Conservation (phyloP, 2,329 filamentous ascomycete species). For the Penicillium sp. region DNA sequence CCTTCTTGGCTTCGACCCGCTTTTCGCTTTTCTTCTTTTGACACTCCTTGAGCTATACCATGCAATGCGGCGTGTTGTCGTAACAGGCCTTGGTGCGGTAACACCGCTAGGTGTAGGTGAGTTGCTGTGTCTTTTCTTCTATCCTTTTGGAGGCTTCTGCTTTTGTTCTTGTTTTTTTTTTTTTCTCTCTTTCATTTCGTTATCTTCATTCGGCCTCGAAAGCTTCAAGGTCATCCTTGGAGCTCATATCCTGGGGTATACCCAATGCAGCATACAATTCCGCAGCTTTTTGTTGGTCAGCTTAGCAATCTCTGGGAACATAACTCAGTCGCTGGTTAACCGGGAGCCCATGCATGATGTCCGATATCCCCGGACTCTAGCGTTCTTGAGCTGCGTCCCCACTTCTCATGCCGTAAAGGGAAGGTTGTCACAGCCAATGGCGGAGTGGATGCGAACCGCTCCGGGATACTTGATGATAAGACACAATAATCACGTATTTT, state of each 20-base stretch:
- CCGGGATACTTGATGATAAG: neutral
- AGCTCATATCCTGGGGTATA: neutral
- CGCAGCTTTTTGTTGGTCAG: neutral
- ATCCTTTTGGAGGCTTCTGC: neutral
- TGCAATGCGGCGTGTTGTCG: conserved; percentile 66
- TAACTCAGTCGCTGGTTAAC: neutral
- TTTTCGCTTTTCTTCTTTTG: conserved; percentile 12
- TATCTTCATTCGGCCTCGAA: neutral
- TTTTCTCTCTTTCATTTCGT: too few species aligned
- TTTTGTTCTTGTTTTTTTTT: conserved; percentile 6
- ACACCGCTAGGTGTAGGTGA: conserved; percentile 77
- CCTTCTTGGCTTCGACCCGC: conserved; percentile 31
- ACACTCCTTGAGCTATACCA: conserved; percentile 8
- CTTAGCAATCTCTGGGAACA: neutral
- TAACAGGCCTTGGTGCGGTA: conserved; percentile 78
- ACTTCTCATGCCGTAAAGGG: conserved; percentile 31
- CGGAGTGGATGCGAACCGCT: conserved; percentile 8
- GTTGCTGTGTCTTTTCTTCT: conserved; percentile 14
- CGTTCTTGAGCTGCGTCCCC: conserved; percentile 21
- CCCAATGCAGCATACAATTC: neutral
- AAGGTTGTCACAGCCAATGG: conserved; percentile 32
- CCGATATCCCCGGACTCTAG: conserved; percentile 9
- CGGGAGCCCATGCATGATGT: neutral
- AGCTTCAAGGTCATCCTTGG: neutral
- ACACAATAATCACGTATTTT: neutral